Conservation (phyloP, 306 rosid genomes). For the Spatholobus suberectus region DNA sequence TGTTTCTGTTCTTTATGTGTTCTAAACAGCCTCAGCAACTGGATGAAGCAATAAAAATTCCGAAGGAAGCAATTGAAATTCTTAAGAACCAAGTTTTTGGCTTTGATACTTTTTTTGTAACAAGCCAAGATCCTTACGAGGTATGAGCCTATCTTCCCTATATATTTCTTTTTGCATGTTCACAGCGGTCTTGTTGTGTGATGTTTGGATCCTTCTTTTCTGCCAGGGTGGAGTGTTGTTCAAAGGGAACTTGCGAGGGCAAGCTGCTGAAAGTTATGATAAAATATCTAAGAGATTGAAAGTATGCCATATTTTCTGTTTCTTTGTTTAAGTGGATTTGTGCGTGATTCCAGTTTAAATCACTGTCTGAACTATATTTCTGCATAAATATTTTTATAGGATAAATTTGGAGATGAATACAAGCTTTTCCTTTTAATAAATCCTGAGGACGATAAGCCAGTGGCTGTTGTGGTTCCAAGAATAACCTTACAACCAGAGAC, state of each 20-base stretch:
- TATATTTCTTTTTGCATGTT: constrained; percentile 2
- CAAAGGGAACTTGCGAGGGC: constrained; percentile 95
- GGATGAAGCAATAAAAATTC: constrained; percentile 75
- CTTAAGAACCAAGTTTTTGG: constrained; percentile 91
- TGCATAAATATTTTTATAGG: constrained; percentile 52
- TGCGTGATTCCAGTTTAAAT: constrained; percentile 38
- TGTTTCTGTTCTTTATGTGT: constrained; percentile 37
- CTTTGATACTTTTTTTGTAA: constrained; percentile 91
- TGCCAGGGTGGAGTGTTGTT: constrained; percentile 91
- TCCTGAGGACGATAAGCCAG: constrained; percentile 99
- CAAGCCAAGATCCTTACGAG: constrained; percentile 96
- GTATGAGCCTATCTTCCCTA: constrained; percentile 52
- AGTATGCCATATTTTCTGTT: constrained; percentile 50
- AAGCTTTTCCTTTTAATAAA: constrained; percentile 87
- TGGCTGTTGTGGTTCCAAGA: constrained; percentile 92
- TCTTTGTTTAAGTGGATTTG: constrained; percentile 13
- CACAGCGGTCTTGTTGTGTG: constrained; percentile 36
- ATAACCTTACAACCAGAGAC: constrained; percentile 92
- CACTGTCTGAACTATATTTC: constrained; percentile 6
- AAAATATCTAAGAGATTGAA: constrained; percentile 84
- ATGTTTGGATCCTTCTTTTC: constrained; percentile 36
- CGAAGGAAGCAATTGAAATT: constrained; percentile 83
- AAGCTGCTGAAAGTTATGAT: constrained; percentile 85
- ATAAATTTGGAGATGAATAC: constrained; percentile 82
- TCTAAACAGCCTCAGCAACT: constrained; percentile 79